phyloP scores from a whole-genome alignment of 345 rosid genomes.

The Eucalyptus paniculata region DNA sequence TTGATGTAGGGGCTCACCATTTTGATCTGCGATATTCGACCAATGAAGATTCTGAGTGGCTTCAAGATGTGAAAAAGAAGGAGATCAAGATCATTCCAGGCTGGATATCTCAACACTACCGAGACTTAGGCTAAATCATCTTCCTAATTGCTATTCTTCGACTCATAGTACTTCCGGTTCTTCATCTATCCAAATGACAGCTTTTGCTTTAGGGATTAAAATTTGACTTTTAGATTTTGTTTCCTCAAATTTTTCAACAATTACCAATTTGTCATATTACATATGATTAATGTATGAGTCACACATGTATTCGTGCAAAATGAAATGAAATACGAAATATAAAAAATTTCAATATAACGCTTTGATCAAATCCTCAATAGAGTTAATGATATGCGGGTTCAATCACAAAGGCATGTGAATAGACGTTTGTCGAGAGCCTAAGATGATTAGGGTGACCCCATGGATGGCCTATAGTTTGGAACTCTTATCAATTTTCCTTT shows the following conservation, averaged over 20 bases:
- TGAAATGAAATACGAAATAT: background rate
- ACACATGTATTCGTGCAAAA: background rate
- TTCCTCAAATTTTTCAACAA: background rate
- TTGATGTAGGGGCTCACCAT: constrained; percentile 40
- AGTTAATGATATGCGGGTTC: background rate
- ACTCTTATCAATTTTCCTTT: background rate
- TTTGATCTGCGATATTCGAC: constrained; percentile 45
- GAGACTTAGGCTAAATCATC: constrained; percentile 4
- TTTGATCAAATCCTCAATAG: background rate
- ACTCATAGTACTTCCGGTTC: background rate
- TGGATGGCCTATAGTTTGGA: background rate
- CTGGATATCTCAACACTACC: constrained; percentile 36
- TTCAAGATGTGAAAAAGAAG: constrained; percentile 19
- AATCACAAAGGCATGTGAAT: background rate
- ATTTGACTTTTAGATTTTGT: background rate
- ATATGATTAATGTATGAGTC: background rate
- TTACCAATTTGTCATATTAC: background rate
- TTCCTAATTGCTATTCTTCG: background rate
- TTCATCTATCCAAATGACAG: background rate
- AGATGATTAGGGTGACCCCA: background rate
- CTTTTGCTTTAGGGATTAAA: background rate
- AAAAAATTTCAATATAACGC: background rate
- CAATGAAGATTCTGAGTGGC: constrained; percentile 38
- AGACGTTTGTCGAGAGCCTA: background rate
- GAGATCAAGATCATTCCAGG: constrained; percentile 19